Evolutionary conservation across 768 basidiomycete species (phyloP), one percentile per base, ranked within the genome.

Genomic region (Mycena venus): DNA sequence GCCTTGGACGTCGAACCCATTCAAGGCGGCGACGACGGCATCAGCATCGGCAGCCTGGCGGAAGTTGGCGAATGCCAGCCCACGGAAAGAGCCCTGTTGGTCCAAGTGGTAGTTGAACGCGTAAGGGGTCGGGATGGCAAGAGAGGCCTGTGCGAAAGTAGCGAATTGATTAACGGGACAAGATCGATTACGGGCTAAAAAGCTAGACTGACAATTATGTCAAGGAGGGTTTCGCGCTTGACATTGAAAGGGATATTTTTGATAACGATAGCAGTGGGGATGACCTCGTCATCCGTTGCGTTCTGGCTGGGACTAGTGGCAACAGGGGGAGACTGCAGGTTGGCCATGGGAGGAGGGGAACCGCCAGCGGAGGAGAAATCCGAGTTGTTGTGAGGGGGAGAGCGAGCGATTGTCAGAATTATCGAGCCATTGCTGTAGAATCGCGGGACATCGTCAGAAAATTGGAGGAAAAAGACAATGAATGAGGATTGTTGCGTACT

Each of bases 191-290:
- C 74, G 60, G 70, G 25, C 49, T 68, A 68, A 65, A 75, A 60
- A 53, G 68, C 69, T 76, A 62, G 59, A 91, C 96, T 76, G 70
- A 98, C 97, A 83, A 99, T 99, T 83, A 99, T 96, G 86, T 95
- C 94, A 80, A 99, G 92, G 78, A 99, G 91, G 53, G 96, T 96
- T 86, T 99, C 98, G 81, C 96, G 93, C 86, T 97, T 96, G 78
- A 99, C 96, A 80, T 97, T 97, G 89, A 99, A 99, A 78, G 98
- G 98, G 87, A 99, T 99, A 88, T 99, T 99, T 91, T 99, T 99
- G 85, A 99, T 99, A 82, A 99, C 98, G 81, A 99, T 99, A 67
- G 98, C 98, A 12, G 97, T 99, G 68, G 98, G 98, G 85, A 99
- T 99, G 83, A 98, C 90, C 83, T 98, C 97, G 84, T 98, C 96